Evolutionary conservation across 192 early-diverging fungal genomes (phyloP).

Genomic region (Podila minutissima): DNA sequence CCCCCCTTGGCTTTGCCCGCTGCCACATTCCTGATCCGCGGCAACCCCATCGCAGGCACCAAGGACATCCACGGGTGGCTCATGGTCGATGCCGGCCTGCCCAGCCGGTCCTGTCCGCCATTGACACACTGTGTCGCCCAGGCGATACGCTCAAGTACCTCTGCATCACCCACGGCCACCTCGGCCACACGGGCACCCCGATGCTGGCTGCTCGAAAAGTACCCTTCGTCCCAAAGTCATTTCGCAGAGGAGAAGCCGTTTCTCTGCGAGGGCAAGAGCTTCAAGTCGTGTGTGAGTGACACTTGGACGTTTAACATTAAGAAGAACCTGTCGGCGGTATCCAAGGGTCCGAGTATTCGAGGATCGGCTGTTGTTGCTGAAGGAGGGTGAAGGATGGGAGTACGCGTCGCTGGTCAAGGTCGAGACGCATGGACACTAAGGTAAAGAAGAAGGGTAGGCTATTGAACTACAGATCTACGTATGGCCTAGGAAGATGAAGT

Average conservation of each 20-base stretch:
- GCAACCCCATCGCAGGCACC: background rate
- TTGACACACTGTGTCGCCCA: slow-evolving; percentile 23
- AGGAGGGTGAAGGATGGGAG: slow-evolving; percentile 44
- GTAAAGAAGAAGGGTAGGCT: background rate
- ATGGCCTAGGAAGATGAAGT: no score
- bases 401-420: slow-evolving; percentile 45
- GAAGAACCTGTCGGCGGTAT: slow-evolving; percentile 34
- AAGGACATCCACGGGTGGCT: slow-evolving; percentile 32
- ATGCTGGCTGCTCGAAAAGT: slow-evolving; percentile 34
- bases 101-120: slow-evolving; percentile 33
- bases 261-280: slow-evolving; percentile 26
- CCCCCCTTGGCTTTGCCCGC: slow-evolving; percentile 8
- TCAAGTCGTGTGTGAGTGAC: slow-evolving; percentile 16
- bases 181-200: slow-evolving; percentile 47
- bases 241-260: slow-evolving; percentile 46
- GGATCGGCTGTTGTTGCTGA: slow-evolving; percentile 13
- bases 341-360: slow-evolving; percentile 18
- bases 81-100: slow-evolving; percentile 38
- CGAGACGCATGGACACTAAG: slow-evolving; percentile 37
- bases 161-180: slow-evolving; percentile 48
- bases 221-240: slow-evolving; percentile 24
- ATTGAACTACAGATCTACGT: no score
- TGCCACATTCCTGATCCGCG: slow-evolving; percentile 30
- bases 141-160: slow-evolving; percentile 42
- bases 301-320: slow-evolving; percentile 34